Evolutionary conservation across 495 filamentous ascomycete species (phyloP).

Genomic region (Venustampulla echinocandica): DNA sequence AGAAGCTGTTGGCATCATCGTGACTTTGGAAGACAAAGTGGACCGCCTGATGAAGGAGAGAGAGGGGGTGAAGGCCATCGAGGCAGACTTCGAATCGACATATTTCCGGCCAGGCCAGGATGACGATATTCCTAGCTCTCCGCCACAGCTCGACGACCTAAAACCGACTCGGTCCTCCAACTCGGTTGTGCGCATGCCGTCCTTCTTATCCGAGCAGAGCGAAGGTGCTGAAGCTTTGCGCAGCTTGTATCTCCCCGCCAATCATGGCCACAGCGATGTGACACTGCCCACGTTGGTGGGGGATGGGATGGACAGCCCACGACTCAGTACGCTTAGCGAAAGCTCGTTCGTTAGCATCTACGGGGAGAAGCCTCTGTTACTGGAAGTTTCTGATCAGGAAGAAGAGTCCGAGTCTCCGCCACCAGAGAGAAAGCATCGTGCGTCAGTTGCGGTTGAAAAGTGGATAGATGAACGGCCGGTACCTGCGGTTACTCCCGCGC

Average conservation of each 20-base stretch:
- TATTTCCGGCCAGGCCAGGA: constrained; percentile 13
- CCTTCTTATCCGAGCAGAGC: constrained; percentile 55
- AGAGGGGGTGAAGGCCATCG: constrained; percentile 14
- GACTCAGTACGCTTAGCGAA: constrained; percentile 70
- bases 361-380: constrained; percentile 30
- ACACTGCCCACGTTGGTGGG: constrained; percentile 29
- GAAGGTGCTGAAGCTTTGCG: constrained; percentile 57
- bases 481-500: constrained; percentile 8
- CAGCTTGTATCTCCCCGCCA: constrained; percentile 48
- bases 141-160: constrained; percentile 10
- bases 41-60: constrained; percentile 40
- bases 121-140: constrained; percentile 12
- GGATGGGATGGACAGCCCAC: constrained; percentile 47
- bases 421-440: constrained; percentile 7
- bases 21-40: constrained; percentile 59
- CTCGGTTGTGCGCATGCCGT: constrained; percentile 47
- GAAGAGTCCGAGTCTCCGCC: constrained; percentile 26
- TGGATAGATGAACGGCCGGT: constrained; percentile 22
- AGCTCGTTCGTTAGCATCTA: constrained; percentile 67
- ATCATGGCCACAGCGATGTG: constrained; percentile 36
- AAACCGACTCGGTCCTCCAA: constrained; percentile 1
- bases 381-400: constrained; percentile 20
- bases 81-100: constrained; percentile 11
- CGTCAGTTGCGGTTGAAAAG: constrained; percentile 22
- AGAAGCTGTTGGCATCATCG: constrained; percentile 76